Evolutionary conservation across 1,284 basidiomycete genomes (phyloP).

Genomic region (Phylloporus sp.): DNA sequence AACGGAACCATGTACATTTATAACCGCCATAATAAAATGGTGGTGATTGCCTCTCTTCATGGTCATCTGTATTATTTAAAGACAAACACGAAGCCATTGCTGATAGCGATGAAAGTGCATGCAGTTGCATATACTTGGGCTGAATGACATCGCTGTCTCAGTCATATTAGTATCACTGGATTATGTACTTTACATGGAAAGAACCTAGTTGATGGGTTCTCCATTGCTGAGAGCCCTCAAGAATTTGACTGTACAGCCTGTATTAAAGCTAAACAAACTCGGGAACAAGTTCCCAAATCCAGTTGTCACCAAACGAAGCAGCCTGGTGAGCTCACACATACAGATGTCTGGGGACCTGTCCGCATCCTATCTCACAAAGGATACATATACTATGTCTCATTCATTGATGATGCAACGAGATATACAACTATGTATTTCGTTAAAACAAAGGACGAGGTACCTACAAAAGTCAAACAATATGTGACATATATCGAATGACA

Average conservation of each 20-base stretch:
- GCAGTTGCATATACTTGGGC: constrained; percentile 7
- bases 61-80: background rate
- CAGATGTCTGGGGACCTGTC: constrained; percentile 4
- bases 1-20: no score
- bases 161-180: constrained; percentile 9
- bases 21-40: no score
- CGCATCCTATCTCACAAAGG: background rate
- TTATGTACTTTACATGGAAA: background rate
- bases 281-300: background rate
- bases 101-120: background rate
- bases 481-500: background rate
- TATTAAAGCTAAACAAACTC: background rate
- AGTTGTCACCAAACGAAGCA: background rate
- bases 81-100: no score
- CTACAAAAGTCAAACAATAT: background rate
- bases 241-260: background rate
- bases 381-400: constrained; percentile 1
- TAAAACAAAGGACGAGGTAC: background rate
- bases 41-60: no score
- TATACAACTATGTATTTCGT: background rate
- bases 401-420: background rate
- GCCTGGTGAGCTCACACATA: constrained; percentile 1
- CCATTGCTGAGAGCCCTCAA: background rate
- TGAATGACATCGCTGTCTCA: constrained; percentile 10
- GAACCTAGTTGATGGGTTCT: background rate